Conservation (phyloP, 2,329 filamentous ascomycete genomes). For the Curvularia sp. region DNA sequence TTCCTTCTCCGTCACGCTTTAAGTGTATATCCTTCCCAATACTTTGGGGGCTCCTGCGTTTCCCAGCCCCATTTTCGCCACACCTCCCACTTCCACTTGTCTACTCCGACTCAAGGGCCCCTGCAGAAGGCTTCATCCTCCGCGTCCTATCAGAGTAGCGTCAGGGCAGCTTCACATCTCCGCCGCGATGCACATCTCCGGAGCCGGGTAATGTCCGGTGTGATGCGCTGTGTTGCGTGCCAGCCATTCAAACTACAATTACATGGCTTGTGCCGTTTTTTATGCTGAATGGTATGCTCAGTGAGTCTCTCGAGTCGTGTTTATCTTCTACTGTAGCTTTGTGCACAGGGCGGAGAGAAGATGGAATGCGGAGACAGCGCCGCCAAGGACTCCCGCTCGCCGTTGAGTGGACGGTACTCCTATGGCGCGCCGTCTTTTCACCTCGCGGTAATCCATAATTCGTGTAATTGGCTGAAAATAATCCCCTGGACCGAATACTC, state of each 20-base stretch:
- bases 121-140: background rate
- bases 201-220: background rate
- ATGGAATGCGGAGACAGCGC: no score
- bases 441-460: conserved; percentile 5
- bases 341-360: no score
- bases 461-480: conserved; percentile 15
- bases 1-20: no score
- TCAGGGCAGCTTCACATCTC: background rate
- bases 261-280: conserved; percentile 14
- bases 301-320: no score
- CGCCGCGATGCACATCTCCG: conserved; percentile 3
- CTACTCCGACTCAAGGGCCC: background rate
- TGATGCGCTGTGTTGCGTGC: conserved; percentile 1
- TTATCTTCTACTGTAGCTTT: no score
- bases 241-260: conserved; percentile 11
- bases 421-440: no score
- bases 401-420: no score
- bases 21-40: no score
- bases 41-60: no score
- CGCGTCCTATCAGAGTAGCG: conserved; percentile 1
- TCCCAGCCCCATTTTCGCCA: no score
- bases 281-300: background rate
- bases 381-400: no score
- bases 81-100: background rate
- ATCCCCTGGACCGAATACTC: background rate